Evolutionary conservation across 176 grass and related monocot species (phyloP).

Genomic region (Urochloa ruziziensis): DNA sequence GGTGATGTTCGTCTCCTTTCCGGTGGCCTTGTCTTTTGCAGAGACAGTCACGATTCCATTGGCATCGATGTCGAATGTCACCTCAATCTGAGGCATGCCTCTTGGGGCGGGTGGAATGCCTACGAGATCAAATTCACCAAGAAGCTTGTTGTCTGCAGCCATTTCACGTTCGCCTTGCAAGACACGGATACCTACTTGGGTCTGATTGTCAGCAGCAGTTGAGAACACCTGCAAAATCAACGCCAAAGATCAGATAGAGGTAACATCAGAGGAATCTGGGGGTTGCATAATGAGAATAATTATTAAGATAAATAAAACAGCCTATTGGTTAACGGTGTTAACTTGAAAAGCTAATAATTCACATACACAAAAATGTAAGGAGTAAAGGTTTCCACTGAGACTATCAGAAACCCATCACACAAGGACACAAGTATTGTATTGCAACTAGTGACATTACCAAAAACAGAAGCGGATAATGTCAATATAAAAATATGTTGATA

Average conservation of each 20-base stretch:
- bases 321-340: neutral
- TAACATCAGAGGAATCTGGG: neutral
- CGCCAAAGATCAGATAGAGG: neutral
- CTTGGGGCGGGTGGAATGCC: slow-evolving; percentile 18
- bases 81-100: slow-evolving; percentile 26
- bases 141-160: slow-evolving; percentile 26
- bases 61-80: neutral
- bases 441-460: neutral
- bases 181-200: slow-evolving; percentile 22
- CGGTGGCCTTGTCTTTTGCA: slow-evolving; percentile 21
- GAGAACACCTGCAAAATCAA: slow-evolving; percentile 3
- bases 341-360: neutral
- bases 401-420: neutral
- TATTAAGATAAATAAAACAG: neutral
- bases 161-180: slow-evolving; percentile 25
- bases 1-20: slow-evolving; percentile 24
- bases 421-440: neutral
- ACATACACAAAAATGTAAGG: no score
- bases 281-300: neutral
- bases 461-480: neutral
- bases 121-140: slow-evolving; percentile 20
- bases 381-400: neutral
- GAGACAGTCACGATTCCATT: slow-evolving; percentile 11
- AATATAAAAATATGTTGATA: neutral
- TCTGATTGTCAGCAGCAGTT: slow-evolving; percentile 29